Evolutionary conservation across 768 basidiomycete species (phyloP).

Genomic region (Pleurotus cornucopiae): DNA sequence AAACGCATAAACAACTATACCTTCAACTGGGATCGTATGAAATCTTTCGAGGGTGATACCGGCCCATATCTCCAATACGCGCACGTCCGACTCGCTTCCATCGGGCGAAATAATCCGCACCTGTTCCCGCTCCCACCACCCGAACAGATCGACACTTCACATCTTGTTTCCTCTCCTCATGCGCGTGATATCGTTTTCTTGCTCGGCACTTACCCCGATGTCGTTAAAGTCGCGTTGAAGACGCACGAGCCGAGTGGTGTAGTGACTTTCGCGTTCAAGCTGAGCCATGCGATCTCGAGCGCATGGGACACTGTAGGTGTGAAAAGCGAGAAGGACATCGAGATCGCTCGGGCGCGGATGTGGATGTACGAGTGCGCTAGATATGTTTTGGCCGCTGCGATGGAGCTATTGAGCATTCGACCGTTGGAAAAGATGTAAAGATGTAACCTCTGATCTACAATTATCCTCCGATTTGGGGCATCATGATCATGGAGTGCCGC

Average conservation of each 20-base stretch:
- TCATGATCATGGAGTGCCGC: too few species aligned
- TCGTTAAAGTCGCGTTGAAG: slow-evolving; percentile 80
- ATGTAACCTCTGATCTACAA: too few species aligned
- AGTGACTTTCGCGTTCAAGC: slow-evolving; percentile 84
- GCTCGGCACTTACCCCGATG: slow-evolving; percentile 88
- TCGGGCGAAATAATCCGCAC: slow-evolving; percentile 88
- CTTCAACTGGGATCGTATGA: slow-evolving; percentile 93
- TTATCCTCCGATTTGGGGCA: too few species aligned
- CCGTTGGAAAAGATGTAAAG: slow-evolving; percentile 89
- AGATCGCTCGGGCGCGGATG: slow-evolving; percentile 79
- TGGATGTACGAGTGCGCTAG: slow-evolving; percentile 86
- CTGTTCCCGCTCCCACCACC: slow-evolving; percentile 73
- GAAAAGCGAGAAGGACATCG: slow-evolving; percentile 72
- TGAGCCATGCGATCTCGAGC: slow-evolving; percentile 84
- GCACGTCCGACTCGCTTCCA: slow-evolving; percentile 87
- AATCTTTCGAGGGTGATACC: slow-evolving; percentile 94
- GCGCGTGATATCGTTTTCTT: slow-evolving; percentile 84
- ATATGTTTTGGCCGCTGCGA: slow-evolving; percentile 84
- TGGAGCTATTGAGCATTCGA: slow-evolving; percentile 83
- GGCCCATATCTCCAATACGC: slow-evolving; percentile 97
- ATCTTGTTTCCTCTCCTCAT: slow-evolving; percentile 64
- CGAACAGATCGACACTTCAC: slow-evolving; percentile 60
- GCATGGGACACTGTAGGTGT: slow-evolving; percentile 92
- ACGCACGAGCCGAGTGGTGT: slow-evolving; percentile 88
- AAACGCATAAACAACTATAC: slow-evolving; percentile 95